Evolutionary conservation across 176 grass and related monocot species (phyloP).

Genomic region (Luzula sylvatica): DNA sequence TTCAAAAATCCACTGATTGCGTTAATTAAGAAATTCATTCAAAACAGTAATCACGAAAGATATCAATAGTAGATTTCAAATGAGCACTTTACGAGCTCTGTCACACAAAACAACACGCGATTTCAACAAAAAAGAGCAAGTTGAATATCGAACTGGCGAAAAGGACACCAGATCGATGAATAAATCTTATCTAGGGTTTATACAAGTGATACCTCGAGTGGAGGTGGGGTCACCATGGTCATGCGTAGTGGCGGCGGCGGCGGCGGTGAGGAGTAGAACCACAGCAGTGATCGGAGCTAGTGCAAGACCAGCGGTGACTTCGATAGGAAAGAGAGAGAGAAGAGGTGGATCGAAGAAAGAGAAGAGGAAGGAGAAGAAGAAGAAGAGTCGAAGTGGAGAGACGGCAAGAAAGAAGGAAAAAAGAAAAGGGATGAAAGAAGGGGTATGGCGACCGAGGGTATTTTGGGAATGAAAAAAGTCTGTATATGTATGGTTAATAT

Average conservation of each 20-base stretch:
- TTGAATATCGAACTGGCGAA: neutral
- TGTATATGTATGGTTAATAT: neutral
- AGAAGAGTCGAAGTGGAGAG: slow-evolving; percentile 6
- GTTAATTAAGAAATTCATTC: neutral
- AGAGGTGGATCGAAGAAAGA: neutral
- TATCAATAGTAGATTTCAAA: neutral
- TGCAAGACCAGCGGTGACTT: neutral
- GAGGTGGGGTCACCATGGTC: slow-evolving; percentile 78
- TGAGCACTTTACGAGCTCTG: neutral
- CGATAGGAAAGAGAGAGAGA: neutral
- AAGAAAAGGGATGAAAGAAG: neutral
- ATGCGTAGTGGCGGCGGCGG: slow-evolving; percentile 20
- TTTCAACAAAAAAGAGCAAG: neutral
- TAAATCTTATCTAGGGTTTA: slow-evolving; percentile 6
- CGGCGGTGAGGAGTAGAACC: neutral
- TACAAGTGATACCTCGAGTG: slow-evolving; percentile 41
- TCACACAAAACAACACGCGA: neutral
- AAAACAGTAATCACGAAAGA: neutral
- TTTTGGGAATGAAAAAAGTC: neutral
- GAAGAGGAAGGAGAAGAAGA: neutral
- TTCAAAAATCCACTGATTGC: neutral
- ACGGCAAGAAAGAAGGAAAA: neutral
- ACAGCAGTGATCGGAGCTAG: slow-evolving; percentile 4
- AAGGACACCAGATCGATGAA: slow-evolving; percentile 8
- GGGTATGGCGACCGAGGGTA: slow-evolving; percentile 2